Evolutionary conservation across 176 grass and related monocot species (phyloP).

Genomic region (Panicum miliaceum): DNA sequence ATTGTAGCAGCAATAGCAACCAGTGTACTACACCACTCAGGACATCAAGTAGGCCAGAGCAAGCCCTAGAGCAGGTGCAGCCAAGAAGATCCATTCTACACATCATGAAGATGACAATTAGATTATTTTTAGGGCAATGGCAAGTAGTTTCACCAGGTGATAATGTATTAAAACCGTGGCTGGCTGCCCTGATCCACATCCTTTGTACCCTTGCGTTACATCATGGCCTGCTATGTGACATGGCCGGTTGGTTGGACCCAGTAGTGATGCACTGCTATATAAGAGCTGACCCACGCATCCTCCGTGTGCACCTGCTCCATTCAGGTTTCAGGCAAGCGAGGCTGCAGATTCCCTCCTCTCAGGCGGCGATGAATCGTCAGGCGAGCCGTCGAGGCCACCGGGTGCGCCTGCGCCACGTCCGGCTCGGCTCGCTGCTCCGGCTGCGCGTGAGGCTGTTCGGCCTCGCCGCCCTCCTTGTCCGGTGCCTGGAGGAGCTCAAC

Average conservation of each 20-base stretch:
- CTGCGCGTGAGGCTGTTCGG: slow-evolving; percentile 53
- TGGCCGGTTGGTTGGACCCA: neutral
- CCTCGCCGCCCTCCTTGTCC: slow-evolving; percentile 32
- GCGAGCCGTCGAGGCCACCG: slow-evolving; percentile 41
- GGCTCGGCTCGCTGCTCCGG: slow-evolving; percentile 51
- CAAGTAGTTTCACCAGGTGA: slow-evolving; percentile 38
- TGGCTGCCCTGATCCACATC: slow-evolving; percentile 24
- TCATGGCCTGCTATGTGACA: neutral
- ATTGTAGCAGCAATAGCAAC: neutral
- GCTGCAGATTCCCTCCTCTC: neutral
- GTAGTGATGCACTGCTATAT: slow-evolving; percentile 30
- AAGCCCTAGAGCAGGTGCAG: slow-evolving; percentile 17
- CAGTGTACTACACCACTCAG: neutral
- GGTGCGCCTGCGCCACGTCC: slow-evolving; percentile 49
- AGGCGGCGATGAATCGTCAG: slow-evolving; percentile 31
- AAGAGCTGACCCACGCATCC: slow-evolving; percentile 22
- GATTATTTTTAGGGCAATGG: neutral
- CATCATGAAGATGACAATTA: slow-evolving; percentile 22
- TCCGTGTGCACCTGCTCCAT: slow-evolving; percentile 37
- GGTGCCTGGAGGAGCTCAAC: slow-evolving; percentile 63
- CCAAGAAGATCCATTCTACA: slow-evolving; percentile 21
- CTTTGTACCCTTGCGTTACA: slow-evolving; percentile 25
- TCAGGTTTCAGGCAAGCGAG: neutral
- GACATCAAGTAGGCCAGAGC: slow-evolving; percentile 16
- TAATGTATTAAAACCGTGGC: slow-evolving; percentile 53